phyloP scores from a whole-genome alignment of 495 filamentous ascomycete genomes.

The Niebla homalea region DNA sequence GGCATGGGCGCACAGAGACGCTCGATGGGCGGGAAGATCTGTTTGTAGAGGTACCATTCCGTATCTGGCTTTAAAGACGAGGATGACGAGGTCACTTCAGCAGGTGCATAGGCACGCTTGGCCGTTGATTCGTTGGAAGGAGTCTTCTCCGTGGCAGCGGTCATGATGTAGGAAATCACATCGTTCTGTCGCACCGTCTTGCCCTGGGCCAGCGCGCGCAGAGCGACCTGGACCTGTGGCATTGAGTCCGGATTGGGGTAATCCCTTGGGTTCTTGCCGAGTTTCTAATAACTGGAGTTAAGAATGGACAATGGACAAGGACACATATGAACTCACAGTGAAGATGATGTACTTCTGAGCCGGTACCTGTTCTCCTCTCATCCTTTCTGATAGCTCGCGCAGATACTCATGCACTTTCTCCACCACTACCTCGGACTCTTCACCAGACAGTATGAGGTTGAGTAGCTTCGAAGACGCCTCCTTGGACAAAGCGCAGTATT shows the following conservation, averaged over 20 bases:
- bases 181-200: constrained; percentile 82
- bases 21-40: constrained; percentile 96
- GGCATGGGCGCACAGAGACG: constrained; percentile 91
- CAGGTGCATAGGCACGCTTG: constrained; percentile 74
- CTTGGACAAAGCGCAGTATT: constrained; percentile 89
- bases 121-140: constrained; percentile 48
- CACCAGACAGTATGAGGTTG: constrained; percentile 83
- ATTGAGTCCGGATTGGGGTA: constrained; percentile 87
- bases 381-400: constrained; percentile 63
- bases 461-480: constrained; percentile 74
- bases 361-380: constrained; percentile 64
- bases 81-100: constrained; percentile 68
- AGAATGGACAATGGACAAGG: neutral
- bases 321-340: constrained; percentile 38
- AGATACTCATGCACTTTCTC: constrained; percentile 87
- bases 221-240: constrained; percentile 95
- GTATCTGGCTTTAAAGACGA: constrained; percentile 70
- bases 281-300: constrained; percentile 40
- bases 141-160: constrained; percentile 56
- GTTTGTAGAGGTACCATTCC: constrained; percentile 95
- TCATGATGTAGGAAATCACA: constrained; percentile 91
- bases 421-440: constrained; percentile 80
- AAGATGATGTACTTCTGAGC: constrained; percentile 87
- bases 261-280: constrained; percentile 83
- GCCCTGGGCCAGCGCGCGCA: constrained; percentile 74